phyloP scores from a whole-genome alignment of 129 eudicot species.

The Heracleum sosnowskyi region DNA sequence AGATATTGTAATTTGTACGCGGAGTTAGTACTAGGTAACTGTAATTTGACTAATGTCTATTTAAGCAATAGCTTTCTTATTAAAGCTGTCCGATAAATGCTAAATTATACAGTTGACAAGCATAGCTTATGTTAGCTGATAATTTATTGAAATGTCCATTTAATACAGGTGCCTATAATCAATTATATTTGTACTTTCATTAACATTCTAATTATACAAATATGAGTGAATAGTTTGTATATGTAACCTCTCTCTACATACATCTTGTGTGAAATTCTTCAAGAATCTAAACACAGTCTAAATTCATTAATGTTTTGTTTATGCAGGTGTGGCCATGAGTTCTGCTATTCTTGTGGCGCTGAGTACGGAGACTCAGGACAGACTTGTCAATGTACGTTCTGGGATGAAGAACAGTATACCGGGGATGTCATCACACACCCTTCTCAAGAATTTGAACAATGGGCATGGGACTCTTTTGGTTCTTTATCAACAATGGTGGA shows the following conservation, averaged over 20 bases:
- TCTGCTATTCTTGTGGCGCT: conserved; percentile 85
- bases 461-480: conserved; percentile 90
- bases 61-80: background rate
- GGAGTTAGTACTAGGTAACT: background rate
- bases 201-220: background rate
- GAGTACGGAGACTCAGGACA: conserved; percentile 49
- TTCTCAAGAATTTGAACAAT: conserved; percentile 54
- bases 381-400: conserved; percentile 56
- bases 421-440: conserved; percentile 36
- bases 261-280: background rate
- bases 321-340: conserved; percentile 82
- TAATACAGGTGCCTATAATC: background rate
- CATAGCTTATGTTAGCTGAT: background rate
- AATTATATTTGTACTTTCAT: background rate
- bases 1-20: too few relatives aligned
- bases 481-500: conserved; percentile 65
- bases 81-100: background rate
- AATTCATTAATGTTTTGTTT: background rate
- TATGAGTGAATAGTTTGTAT: background rate
- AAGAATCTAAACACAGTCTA: background rate
- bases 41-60: too few relatives aligned
- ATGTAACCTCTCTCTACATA: background rate
- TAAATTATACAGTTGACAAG: background rate
- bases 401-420: conserved; percentile 29
- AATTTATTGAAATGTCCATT: too few relatives aligned